Conservation (phyloP, 805 yeast genomes). For the Candida sakaeoensis region DNA sequence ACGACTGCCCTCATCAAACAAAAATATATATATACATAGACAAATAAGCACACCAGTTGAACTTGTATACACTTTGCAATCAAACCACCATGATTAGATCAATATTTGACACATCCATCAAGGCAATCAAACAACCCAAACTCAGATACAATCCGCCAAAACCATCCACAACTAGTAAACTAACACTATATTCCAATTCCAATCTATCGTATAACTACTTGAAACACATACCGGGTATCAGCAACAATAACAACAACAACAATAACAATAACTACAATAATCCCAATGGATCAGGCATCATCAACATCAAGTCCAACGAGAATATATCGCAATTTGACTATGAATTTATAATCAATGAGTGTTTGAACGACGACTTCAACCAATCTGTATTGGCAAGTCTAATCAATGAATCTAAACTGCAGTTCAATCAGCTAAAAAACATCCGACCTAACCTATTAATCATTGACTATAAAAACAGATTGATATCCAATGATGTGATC, state of each 20-base stretch:
- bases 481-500: neutral
- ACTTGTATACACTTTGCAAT: no score
- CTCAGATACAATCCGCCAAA: neutral
- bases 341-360: neutral
- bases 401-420: neutral
- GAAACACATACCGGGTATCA: neutral
- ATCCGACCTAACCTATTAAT: neutral
- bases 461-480: neutral
- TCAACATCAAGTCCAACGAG: neutral
- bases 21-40: no score
- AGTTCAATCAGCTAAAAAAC: neutral
- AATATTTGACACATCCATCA: neutral
- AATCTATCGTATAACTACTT: neutral
- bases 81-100: neutral
- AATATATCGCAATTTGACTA: neutral
- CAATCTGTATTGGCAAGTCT: neutral
- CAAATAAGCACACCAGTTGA: no score
- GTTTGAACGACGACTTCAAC: neutral
- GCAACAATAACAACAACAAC: neutral
- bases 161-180: neutral
- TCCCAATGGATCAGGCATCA: neutral
- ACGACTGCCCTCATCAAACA: neutral
- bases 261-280: neutral
- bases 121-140: neutral
- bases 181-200: neutral